These are phyloP conservation scores for Royoungia palumana DNA, from an alignment of 768 basidiomycete genomes.

Conservation along the genomic window DNA sequence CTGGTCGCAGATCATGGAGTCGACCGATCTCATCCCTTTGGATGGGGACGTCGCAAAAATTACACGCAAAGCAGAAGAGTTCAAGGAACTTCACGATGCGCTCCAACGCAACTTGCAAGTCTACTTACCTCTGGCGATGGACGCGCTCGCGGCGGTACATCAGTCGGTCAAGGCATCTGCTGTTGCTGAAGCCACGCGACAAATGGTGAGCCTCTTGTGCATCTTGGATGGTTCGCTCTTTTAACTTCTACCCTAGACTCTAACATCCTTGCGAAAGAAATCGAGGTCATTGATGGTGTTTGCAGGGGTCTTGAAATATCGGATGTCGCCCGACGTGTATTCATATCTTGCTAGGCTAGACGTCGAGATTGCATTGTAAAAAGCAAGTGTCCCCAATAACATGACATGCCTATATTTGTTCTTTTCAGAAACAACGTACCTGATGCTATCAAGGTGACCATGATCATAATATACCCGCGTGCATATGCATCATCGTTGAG, in stretches of 20 bases:
- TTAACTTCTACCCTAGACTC: slow-evolving; percentile 44
- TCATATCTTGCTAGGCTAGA: slow-evolving; percentile 82
- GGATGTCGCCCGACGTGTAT: slow-evolving; percentile 89
- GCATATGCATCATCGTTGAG: slow-evolving; percentile 24
- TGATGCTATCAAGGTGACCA: slow-evolving; percentile 3
- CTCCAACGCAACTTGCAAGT: slow-evolving; percentile 87
- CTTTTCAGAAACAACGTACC: slow-evolving; percentile 17
- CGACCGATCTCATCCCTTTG: slow-evolving; percentile 82
- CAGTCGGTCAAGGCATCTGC: slow-evolving; percentile 69
- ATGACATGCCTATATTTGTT: background rate
- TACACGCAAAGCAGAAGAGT: slow-evolving; percentile 83
- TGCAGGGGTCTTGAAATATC: slow-evolving; percentile 82
- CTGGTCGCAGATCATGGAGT: slow-evolving; percentile 69
- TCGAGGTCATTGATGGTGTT: slow-evolving; percentile 86
- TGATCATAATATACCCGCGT: slow-evolving; percentile 1
- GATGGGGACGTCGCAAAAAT: slow-evolving; percentile 82
- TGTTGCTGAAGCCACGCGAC: slow-evolving; percentile 70
- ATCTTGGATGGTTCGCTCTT: slow-evolving; percentile 15
- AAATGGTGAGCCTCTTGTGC: slow-evolving; percentile 52
- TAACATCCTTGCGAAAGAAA: slow-evolving; percentile 69
- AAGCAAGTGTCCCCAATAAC: background rate
- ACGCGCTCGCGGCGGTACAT: slow-evolving; percentile 79
- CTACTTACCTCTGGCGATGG: slow-evolving; percentile 90
- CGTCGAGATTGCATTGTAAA: slow-evolving; percentile 75
- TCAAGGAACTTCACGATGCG: slow-evolving; percentile 81